phyloP scores from a whole-genome alignment of 352 stramenopile genomes.

The Globisporangium viniferum region DNA sequence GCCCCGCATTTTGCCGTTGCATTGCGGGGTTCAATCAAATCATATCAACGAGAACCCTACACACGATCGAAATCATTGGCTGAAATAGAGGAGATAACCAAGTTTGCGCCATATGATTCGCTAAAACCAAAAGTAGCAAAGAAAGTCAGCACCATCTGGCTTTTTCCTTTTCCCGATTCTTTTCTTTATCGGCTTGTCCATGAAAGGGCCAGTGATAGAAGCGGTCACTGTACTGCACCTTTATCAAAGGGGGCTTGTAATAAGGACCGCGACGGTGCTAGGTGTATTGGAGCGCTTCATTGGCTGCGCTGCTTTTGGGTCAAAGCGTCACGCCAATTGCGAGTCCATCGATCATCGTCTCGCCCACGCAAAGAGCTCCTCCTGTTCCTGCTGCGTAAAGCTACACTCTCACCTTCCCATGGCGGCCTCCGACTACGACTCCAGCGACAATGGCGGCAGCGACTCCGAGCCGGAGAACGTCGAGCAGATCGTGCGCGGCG shows the following conservation, averaged over 20 bases:
- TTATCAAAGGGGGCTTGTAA: not conserved
- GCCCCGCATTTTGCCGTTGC: not conserved
- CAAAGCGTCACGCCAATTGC: conserved; percentile 17
- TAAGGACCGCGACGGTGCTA: not conserved
- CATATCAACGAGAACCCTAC: not conserved
- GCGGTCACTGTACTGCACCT: not conserved
- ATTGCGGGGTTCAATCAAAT: conserved; percentile 7
- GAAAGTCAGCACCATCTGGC: conserved; percentile 7
- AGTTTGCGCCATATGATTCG: not conserved
- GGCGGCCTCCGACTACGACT: conserved; percentile 38
- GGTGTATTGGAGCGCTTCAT: conserved; percentile 3
- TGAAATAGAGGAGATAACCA: not conserved
- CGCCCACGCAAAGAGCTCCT: not conserved
- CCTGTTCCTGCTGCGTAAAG: conserved; percentile 5
- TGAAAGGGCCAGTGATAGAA: not conserved
- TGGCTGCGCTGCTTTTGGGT: conserved; percentile 13
- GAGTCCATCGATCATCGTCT: not conserved
- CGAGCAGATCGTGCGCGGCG: conserved; percentile 49
- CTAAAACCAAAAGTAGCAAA: not conserved
- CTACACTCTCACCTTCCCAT: conserved; percentile 3
- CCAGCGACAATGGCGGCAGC: conserved; percentile 38
- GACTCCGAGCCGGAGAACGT: conserved; percentile 64
- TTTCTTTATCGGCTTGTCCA: not conserved
- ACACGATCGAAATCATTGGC: not conserved
- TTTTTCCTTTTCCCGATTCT: not conserved